Evolutionary conservation across 441 rosid genomes (phyloP).

Genomic region (Jatropha multifida): DNA sequence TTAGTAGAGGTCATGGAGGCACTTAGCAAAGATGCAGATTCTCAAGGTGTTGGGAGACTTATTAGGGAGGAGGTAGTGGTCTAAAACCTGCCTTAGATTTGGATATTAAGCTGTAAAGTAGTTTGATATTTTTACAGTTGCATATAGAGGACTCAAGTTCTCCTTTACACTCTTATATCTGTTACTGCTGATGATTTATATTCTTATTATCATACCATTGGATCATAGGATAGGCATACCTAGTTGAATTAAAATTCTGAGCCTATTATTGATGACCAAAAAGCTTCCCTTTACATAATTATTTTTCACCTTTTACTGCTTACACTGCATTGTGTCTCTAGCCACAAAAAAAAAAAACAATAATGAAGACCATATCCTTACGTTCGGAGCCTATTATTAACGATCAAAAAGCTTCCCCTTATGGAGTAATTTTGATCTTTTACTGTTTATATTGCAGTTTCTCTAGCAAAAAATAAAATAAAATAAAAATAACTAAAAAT

Average conservation of each 20-base stretch:
- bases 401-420: background rate
- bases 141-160: background rate
- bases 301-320: background rate
- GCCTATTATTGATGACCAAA: background rate
- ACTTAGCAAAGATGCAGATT: slow-evolving; percentile 91
- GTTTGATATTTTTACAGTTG: background rate
- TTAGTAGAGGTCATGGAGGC: slow-evolving; percentile 89
- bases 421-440: background rate
- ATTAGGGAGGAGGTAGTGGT: slow-evolving; percentile 84
- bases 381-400: background rate
- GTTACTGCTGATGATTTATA: background rate
- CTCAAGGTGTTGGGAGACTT: slow-evolving; percentile 80
- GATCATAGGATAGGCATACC: background rate
- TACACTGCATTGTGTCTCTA: background rate
- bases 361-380: background rate
- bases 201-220: background rate
- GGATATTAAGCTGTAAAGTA: background rate
- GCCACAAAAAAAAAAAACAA: background rate
- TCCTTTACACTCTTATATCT: background rate
- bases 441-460: background rate
- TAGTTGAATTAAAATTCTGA: background rate
- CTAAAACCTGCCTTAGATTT: background rate
- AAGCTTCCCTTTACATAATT: background rate
- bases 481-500: background rate
- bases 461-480: background rate